Percentiles rank a stretch among this genome's conserved stretches.
Conservation (phyloP, 2,329 filamentous ascomycete genomes). For the Zalaria sp. region DNA sequence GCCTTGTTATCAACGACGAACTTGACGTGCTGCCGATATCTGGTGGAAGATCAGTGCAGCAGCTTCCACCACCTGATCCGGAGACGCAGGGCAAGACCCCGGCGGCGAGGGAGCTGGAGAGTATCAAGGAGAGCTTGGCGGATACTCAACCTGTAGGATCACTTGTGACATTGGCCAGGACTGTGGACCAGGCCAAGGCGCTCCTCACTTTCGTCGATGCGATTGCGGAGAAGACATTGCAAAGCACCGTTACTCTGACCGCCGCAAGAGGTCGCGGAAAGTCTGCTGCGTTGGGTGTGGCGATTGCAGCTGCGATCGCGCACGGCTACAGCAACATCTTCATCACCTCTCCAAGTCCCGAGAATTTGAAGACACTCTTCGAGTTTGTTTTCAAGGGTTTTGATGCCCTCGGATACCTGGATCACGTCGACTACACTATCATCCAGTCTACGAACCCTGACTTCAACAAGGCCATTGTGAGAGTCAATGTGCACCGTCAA, state of each 20-base stretch:
- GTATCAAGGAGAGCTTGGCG: conserved; percentile 73
- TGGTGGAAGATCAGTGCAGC: conserved; percentile 78
- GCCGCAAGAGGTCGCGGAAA: conserved; percentile 92
- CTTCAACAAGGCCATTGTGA: conserved; percentile 96
- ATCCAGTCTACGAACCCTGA: conserved; percentile 97
- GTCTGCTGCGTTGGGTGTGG: conserved; percentile 87
- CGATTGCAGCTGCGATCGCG: conserved; percentile 83
- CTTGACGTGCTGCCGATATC: conserved; percentile 95
- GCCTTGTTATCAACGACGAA: conserved; percentile 93
- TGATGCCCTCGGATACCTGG: conserved; percentile 81
- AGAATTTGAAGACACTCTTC: conserved; percentile 97
- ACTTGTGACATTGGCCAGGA: conserved; percentile 71
- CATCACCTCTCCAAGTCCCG: conserved; percentile 92
- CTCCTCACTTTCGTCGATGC: conserved; percentile 94
- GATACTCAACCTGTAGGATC: conserved; percentile 80
- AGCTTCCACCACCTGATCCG: conserved; percentile 60
- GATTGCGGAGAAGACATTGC: conserved; percentile 87
- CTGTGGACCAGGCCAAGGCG: conserved; percentile 90
- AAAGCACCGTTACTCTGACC: conserved; percentile 85
- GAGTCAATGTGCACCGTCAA: conserved; percentile 87
- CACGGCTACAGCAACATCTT: conserved; percentile 99
- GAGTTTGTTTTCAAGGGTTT: conserved; percentile 98
- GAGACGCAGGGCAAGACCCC: conserved; percentile 60
- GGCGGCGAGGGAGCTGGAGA: conserved; percentile 60
- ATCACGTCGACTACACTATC: conserved; percentile 95